These are phyloP conservation scores for Eucalyptus erythrocorys DNA, from an alignment of 345 rosid genomes.

Conservation along the genomic window DNA sequence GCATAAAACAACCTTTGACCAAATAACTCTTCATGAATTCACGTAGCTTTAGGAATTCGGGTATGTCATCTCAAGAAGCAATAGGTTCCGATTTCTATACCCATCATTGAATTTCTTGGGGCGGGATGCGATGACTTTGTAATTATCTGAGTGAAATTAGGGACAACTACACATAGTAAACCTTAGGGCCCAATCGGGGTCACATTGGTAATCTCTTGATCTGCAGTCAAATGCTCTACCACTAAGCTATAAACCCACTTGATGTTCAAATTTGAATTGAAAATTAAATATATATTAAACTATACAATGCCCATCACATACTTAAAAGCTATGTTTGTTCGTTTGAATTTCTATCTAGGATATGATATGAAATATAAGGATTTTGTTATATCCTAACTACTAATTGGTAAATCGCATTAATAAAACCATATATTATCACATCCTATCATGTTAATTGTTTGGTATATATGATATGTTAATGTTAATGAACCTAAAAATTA, in stretches of 20 bases:
- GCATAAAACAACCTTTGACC: no score
- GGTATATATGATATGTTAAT: no score
- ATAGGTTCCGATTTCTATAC: neutral
- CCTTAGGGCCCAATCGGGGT: slow-evolving; percentile 16
- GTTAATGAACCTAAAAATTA: no score
- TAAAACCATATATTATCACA: no score
- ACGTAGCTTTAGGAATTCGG: neutral
- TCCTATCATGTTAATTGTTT: no score
- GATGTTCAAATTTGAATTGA: neutral
- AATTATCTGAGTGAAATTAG: neutral
- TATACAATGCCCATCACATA: neutral
- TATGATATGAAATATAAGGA: no score
- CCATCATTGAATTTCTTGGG: neutral
- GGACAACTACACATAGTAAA: neutral
- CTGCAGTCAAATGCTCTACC: slow-evolving; percentile 83
- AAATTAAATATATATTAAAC: neutral
- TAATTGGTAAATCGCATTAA: no score
- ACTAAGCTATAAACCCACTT: slow-evolving; percentile 64
- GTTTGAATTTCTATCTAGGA: no score
- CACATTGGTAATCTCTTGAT: slow-evolving; percentile 46
- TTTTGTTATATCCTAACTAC: no score
- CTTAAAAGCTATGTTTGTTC: neutral
- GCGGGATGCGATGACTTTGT: neutral
- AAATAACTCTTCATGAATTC: neutral
- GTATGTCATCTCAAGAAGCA: neutral